A percentile compares a stretch with the other conserved stretches of the same genome.
phyloP scores from a whole-genome alignment of 2,329 filamentous ascomycete genomes.

The Fusarium dlaminii region DNA sequence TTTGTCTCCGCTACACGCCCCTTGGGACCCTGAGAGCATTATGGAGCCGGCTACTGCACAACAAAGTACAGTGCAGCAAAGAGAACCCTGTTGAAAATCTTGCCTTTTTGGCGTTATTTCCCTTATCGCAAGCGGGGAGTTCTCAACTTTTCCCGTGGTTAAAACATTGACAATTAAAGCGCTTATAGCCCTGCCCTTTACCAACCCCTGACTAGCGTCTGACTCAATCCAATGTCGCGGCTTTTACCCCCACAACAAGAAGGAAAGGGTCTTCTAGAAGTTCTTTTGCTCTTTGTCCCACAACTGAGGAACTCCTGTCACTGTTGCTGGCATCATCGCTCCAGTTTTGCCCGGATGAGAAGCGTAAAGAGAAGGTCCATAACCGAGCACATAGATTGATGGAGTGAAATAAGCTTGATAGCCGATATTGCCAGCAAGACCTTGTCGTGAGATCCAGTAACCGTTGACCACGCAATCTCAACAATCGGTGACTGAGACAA shows the following conservation, averaged over 20 bases:
- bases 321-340: constrained; percentile 1
- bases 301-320: constrained; percentile 13
- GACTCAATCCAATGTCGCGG: constrained; percentile 14
- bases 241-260: constrained; percentile 19
- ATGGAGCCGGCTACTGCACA: constrained; percentile 20
- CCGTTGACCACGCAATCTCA: constrained; percentile 10
- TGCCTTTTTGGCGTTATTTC: constrained; percentile 25
- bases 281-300: constrained; percentile 21
- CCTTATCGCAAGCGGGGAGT: constrained; percentile 24
- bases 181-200: constrained; percentile 17
- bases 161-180: constrained; percentile 21
- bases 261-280: constrained; percentile 30
- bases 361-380: constrained; percentile 22
- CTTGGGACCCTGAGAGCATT: background rate
- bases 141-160: constrained; percentile 8
- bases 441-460: constrained; percentile 1
- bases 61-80: constrained; percentile 12
- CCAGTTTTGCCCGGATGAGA: constrained; percentile 28
- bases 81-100: constrained; percentile 24
- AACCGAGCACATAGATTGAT: background rate
- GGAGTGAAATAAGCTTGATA: background rate
- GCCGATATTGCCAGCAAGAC: constrained; percentile 7
- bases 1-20: constrained; percentile 20
- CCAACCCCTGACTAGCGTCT: constrained; percentile 29
- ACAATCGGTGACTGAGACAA: constrained; percentile 17